Percentiles rank a stretch among this genome's conserved stretches.
Evolutionary conservation across 495 filamentous ascomycete species (phyloP).

Genomic region (Coniosporium apollinis): DNA sequence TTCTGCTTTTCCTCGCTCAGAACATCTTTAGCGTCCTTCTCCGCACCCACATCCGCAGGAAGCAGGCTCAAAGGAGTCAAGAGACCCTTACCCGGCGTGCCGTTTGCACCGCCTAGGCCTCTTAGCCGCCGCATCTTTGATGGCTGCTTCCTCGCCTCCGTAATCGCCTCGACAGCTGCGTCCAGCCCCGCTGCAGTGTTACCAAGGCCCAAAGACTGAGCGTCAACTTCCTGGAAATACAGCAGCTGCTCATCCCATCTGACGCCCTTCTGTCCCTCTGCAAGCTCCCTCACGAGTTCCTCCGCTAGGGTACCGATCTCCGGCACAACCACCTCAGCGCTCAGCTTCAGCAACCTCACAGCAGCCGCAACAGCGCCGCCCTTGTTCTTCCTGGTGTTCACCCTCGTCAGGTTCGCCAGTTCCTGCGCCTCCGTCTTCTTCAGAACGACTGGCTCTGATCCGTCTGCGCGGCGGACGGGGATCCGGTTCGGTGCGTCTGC

Average conservation of each 20-base stretch:
- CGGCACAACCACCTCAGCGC: constrained; percentile 7
- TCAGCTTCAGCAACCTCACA: constrained; percentile 28
- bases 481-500: constrained; percentile 31
- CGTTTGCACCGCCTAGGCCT: no score
- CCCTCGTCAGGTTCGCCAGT: constrained; percentile 33
- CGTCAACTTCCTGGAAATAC: background rate
- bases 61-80: no score
- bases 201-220: no score
- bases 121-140: no score
- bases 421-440: constrained; percentile 42
- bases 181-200: no score
- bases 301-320: background rate
- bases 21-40: no score
- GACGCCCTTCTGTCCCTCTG: background rate
- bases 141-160: no score
- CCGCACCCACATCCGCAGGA: no score
- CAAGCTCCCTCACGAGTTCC: background rate
- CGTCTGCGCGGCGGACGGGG: constrained; percentile 38
- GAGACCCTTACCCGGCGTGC: no score
- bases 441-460: constrained; percentile 37
- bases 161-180: no score
- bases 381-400: constrained; percentile 42
- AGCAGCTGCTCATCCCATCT: background rate
- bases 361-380: constrained; percentile 34
- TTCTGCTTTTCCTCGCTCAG: no score